Evolutionary conservation across 768 basidiomycete species (phyloP).

Genomic region (Termitomyces sp.): DNA sequence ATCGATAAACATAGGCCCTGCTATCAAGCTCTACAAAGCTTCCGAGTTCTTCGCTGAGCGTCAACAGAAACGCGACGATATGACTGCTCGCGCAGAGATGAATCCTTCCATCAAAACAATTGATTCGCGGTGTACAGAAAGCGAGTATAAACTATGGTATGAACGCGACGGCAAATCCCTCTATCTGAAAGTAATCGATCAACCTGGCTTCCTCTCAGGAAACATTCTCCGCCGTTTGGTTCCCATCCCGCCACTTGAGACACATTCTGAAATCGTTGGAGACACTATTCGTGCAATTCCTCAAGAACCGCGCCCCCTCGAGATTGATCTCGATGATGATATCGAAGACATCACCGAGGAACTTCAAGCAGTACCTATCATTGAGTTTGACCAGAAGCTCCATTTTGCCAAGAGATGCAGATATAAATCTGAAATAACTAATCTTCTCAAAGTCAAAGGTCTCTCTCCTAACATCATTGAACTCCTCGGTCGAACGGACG

Average conservation of each 20-base stretch:
- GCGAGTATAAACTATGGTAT: background rate
- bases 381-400: background rate
- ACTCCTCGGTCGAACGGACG: slow-evolving; percentile 3
- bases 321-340: background rate
- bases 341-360: background rate
- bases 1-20: background rate
- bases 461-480: background rate
- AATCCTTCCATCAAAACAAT: background rate
- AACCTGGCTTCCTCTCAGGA: slow-evolving; percentile 3
- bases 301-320: background rate
- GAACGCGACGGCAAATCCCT: background rate
- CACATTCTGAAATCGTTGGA: slow-evolving; percentile 4
- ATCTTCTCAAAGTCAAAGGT: slow-evolving; percentile 8
- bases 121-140: background rate
- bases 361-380: background rate
- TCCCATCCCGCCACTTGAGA: background rate
- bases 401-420: slow-evolving; percentile 4
- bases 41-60: background rate
- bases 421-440: background rate
- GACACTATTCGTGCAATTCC: background rate
- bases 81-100: background rate
- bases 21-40: background rate
- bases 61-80: background rate
- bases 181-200: background rate
- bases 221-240: slow-evolving; percentile 1